phyloP scores from a whole-genome alignment of 768 basidiomycete genomes.

The Zangia roseola region DNA sequence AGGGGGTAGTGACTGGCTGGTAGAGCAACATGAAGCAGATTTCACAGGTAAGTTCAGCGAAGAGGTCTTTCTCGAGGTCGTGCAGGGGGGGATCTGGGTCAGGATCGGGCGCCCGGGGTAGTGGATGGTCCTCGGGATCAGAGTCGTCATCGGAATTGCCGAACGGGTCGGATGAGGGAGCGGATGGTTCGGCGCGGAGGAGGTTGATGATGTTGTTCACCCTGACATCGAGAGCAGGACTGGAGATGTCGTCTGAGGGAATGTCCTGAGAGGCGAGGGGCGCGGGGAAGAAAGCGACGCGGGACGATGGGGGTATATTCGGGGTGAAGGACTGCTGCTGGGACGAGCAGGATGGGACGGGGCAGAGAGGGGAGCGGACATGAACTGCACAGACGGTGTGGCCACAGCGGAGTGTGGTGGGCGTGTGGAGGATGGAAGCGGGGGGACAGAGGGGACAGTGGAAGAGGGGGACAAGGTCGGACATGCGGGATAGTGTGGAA shows the following conservation, averaged over 20 bases:
- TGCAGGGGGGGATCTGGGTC: slow-evolving; percentile 24
- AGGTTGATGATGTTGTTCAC: slow-evolving; percentile 55
- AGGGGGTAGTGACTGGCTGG: slow-evolving; percentile 89
- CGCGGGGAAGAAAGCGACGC: slow-evolving; percentile 35
- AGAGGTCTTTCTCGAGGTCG: slow-evolving; percentile 60
- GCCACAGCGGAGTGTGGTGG: slow-evolving; percentile 72
- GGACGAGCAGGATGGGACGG: slow-evolving; percentile 36
- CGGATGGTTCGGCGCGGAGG: slow-evolving; percentile 24
- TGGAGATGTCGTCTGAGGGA: not conserved
- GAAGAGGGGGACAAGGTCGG: slow-evolving; percentile 40
- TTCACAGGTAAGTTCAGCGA: slow-evolving; percentile 77
- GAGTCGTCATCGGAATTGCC: slow-evolving; percentile 32
- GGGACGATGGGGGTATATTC: slow-evolving; percentile 42
- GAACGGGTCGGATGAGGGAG: slow-evolving; percentile 21
- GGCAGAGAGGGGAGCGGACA: slow-evolving; percentile 33
- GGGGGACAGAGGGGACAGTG: slow-evolving; percentile 54
- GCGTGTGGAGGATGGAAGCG: slow-evolving; percentile 37
- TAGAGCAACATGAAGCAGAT: slow-evolving; percentile 85
- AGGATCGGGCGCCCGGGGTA: slow-evolving; percentile 1
- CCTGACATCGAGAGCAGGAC: slow-evolving; percentile 48
- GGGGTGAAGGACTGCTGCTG: slow-evolving; percentile 24
- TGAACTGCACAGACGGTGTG: slow-evolving; percentile 77
- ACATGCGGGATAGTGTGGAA: slow-evolving; percentile 9
- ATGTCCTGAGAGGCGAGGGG: slow-evolving; percentile 23
- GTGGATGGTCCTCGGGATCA: slow-evolving; percentile 29